phyloP scores from a whole-genome alignment of 345 rosid species.

The Mallotus nudiflorus region DNA sequence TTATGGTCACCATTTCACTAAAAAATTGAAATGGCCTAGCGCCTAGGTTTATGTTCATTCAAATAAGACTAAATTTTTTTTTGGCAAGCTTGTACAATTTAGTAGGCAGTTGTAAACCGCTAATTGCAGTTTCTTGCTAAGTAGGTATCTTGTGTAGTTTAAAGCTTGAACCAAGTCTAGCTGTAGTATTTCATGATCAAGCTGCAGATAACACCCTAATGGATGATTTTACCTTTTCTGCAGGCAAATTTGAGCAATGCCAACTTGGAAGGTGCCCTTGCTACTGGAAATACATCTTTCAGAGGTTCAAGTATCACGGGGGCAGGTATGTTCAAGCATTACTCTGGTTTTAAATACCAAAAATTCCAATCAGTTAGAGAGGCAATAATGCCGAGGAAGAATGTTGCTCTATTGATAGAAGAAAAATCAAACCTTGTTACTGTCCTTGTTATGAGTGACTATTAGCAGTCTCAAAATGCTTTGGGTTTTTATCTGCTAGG shows the following conservation, averaged over 20 bases:
- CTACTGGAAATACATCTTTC: slow-evolving; percentile 93
- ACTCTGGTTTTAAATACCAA: not conserved
- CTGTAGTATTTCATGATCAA: too few species aligned
- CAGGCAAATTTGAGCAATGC: slow-evolving; percentile 88
- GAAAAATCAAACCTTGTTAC: too few species aligned
- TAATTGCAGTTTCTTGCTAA: not conserved
- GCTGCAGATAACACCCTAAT: not conserved
- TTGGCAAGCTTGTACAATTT: not conserved
- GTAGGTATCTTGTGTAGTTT: not conserved
- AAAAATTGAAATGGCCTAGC: not conserved
- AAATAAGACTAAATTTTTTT: not conserved
- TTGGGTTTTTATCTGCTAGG: too few species aligned
- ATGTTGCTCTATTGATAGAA: too few species aligned
- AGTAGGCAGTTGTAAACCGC: not conserved
- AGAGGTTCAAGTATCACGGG: slow-evolving; percentile 85
- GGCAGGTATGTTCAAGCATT: slow-evolving; percentile 52
- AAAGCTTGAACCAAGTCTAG: not conserved
- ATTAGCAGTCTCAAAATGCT: too few species aligned
- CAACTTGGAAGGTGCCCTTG: slow-evolving; percentile 88
- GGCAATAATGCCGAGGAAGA: too few species aligned
- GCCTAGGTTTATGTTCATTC: not conserved
- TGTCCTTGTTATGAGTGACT: too few species aligned
- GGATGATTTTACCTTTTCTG: slow-evolving; percentile 13
- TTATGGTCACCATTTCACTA: not conserved
- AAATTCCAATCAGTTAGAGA: not conserved